Conservation (phyloP, 768 basidiomycete genomes). For the Mycena leptocephala region DNA sequence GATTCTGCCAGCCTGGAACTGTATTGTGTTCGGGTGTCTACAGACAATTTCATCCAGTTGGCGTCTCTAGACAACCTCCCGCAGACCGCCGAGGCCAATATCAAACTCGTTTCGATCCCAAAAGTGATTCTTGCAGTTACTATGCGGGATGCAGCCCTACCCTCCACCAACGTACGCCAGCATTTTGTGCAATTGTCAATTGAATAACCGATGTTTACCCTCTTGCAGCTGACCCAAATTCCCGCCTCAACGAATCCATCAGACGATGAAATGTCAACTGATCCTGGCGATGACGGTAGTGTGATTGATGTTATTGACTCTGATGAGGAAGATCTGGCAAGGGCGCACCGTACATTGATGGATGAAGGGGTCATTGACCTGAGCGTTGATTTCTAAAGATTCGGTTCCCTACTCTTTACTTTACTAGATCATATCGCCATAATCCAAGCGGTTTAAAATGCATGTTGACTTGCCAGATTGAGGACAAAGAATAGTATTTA, state of each 20-base stretch:
- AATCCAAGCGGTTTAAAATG: too few species aligned
- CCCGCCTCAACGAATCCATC: not conserved
- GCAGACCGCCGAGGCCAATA: not conserved
- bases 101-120: constrained; percentile 8
- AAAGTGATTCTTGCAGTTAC: not conserved
- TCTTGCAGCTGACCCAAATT: not conserved
- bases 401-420: too few species aligned
- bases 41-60: not conserved
- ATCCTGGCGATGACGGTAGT: not conserved
- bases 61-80: not conserved
- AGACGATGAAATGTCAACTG: not conserved
- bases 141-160: not conserved
- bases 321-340: not conserved
- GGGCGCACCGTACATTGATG: not conserved
- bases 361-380: not conserved
- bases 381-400: too few species aligned
- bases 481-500: too few species aligned
- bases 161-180: not conserved
- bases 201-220: not conserved
- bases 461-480: too few species aligned
- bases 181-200: too few species aligned
- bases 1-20: not conserved
- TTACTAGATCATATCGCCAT: too few species aligned
- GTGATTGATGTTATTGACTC: not conserved
- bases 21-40: not conserved